Evolutionary conservation across 2,329 filamentous ascomycete genomes (phyloP), one percentile per base, ranked within the genome.

Genomic region (Stenocarpella maydis): DNA sequence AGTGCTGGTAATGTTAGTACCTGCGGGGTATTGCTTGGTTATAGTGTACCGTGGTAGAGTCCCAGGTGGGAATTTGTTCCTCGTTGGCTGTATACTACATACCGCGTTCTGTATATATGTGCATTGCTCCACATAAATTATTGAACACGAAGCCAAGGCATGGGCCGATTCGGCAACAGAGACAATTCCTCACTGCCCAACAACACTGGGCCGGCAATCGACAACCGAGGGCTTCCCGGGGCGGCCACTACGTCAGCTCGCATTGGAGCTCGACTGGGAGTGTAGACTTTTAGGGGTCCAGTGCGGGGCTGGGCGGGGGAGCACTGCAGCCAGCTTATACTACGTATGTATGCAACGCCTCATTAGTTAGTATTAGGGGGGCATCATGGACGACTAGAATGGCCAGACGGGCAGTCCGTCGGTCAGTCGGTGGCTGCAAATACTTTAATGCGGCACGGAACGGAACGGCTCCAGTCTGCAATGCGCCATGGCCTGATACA

Each of bases 231-330:
- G 1, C n/a, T 12, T 34, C 43, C 43, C 41, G 58, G 26, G 3
- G 19, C n/a, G 28, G n/a, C 41, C 15, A 45, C 55, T 63, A 63
- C 58, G 58, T 63, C 58, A 63, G 58, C 41, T 37, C 41, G 58
- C 58, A 63, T 47, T 49, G 58, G 58, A 41, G 58, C 19, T 45
- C n/a, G 34, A 37, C 34, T 24, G 39, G 7, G 28, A 37, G 2
- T 37, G 10, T 37, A 47, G 58, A 37, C 12, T 58, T n/a, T 55
- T 47, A 54, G 53, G 65, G 65, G 65, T 67, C 53, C 65, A 67
- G 26, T 67, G 65, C 65, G 65, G 65, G 65, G 65, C 21, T n/a
- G n/a, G n/a, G n/a, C n/a, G n/a, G n/a, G n/a, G n/a, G n/a, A n/a
- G n/a, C n/a, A n/a, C n/a, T n/a, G n/a, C n/a, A n/a, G n/a, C n/a